These are phyloP conservation scores for Pseudozyma hubeiensis DNA, from an alignment of 1,284 basidiomycete genomes.

Conservation along the genomic window DNA sequence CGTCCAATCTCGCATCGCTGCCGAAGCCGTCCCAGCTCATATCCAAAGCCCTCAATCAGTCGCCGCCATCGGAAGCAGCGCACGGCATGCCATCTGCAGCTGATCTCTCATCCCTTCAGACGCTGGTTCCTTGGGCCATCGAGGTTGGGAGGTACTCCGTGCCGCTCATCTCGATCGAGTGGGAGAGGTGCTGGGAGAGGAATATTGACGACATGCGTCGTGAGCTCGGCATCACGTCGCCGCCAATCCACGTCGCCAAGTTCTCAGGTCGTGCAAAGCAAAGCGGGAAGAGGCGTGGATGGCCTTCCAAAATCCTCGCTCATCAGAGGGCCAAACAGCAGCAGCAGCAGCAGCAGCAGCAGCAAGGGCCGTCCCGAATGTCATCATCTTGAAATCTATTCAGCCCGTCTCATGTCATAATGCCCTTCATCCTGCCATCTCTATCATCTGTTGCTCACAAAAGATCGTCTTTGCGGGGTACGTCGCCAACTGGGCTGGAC, in stretches of 20 bases:
- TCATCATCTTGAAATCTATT: not conserved
- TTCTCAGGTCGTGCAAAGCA: constrained; percentile 40
- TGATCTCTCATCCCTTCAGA: constrained; percentile 37
- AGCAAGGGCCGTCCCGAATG: not conserved
- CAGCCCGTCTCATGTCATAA: too few relatives aligned
- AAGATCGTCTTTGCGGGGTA: too few relatives aligned
- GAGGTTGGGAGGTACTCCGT: constrained; percentile 79
- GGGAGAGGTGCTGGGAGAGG: constrained; percentile 94
- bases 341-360: constrained; percentile 15
- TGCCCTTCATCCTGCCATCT: too few relatives aligned
- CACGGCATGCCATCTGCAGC: not conserved
- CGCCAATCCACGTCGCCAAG: constrained; percentile 57
- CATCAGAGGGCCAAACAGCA: constrained; percentile 38
- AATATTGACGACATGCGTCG: constrained; percentile 81
- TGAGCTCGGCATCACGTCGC: constrained; percentile 78
- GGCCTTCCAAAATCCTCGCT: constrained; percentile 61
- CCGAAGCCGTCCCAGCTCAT: constrained; percentile 39
- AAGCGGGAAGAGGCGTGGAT: constrained; percentile 48
- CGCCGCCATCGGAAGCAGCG: constrained; percentile 3
- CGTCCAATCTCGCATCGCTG: constrained; percentile 30
- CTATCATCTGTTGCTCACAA: too few relatives aligned
- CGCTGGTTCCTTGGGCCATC: constrained; percentile 76
- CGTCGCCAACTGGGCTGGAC: too few relatives aligned
- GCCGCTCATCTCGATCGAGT: constrained; percentile 89
- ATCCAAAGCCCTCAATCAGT: constrained; percentile 14